phyloP scores from a whole-genome alignment of 1,284 basidiomycete genomes.

The Rhodotorula sp. region DNA sequence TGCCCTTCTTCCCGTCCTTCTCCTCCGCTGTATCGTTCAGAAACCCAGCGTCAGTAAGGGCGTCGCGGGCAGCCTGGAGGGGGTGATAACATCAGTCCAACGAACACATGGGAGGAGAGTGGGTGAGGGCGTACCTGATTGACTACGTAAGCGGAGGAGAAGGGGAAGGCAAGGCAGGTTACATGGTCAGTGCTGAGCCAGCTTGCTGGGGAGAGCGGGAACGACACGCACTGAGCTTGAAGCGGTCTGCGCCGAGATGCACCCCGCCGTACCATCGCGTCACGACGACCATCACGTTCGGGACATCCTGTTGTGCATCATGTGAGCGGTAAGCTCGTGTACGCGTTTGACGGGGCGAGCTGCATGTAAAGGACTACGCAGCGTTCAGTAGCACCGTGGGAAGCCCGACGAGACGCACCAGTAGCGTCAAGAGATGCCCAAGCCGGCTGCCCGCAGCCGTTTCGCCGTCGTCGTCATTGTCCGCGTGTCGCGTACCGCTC shows the following conservation, averaged over 20 bases:
- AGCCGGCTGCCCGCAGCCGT: slow-evolving; percentile 82
- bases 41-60: not conserved
- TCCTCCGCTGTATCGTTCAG: not conserved
- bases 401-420: slow-evolving; percentile 64
- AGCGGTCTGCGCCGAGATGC: slow-evolving; percentile 68
- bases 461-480: slow-evolving; percentile 93
- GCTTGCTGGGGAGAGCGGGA: too few relatives aligned
- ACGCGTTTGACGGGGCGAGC: too few relatives aligned
- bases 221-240: slow-evolving; percentile 58
- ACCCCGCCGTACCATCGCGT: slow-evolving; percentile 53
- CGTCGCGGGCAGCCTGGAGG: slow-evolving; percentile 11
- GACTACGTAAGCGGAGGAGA: not conserved
- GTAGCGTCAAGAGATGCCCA: slow-evolving; percentile 81
- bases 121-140: slow-evolving; percentile 47
- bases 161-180: not conserved
- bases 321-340: not conserved
- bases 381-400: too few relatives aligned
- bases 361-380: too few relatives aligned
- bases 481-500: slow-evolving; percentile 49
- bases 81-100: not conserved
- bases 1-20: slow-evolving; percentile 5
- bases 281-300: slow-evolving; percentile 77
- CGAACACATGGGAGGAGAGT: too few relatives aligned
- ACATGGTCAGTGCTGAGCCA: not conserved
- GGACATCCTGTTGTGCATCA: slow-evolving; percentile 36